These are phyloP conservation scores for Entonaema liquescens DNA, from an alignment of 495 filamentous ascomycete genomes.

Conservation along the genomic window DNA sequence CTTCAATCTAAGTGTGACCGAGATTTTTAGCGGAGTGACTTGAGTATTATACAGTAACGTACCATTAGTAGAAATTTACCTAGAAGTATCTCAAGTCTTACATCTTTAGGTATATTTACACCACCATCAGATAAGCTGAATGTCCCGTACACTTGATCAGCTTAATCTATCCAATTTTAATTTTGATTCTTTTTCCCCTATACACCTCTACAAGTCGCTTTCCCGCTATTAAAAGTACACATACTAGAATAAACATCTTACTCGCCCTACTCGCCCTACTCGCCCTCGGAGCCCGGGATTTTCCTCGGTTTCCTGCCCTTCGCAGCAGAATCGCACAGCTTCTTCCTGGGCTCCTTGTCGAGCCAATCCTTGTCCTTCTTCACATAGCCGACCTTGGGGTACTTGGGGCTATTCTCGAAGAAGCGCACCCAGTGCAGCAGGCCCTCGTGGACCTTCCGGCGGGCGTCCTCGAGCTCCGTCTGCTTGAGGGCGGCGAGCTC, in stretches of 20 bases:
- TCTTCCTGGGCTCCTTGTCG: conserved; percentile 51
- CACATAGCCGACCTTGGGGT: conserved; percentile 76
- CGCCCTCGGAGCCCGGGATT: conserved; percentile 45
- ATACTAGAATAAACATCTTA: background rate
- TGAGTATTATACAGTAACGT: background rate
- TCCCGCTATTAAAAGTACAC: conserved; percentile 5
- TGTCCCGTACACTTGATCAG: no score
- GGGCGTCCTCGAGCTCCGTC: conserved; percentile 61
- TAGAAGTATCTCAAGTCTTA: no score
- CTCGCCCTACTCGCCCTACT: no score
- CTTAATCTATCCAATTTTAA: background rate
- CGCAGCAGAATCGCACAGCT: conserved; percentile 57
- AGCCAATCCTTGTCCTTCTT: conserved; percentile 58
- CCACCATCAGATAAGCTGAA: no score
- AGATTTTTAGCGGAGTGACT: background rate
- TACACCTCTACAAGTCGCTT: background rate
- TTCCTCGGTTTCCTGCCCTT: conserved; percentile 53
- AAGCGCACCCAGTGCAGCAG: conserved; percentile 75
- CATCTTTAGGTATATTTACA: no score
- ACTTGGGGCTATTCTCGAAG: conserved; percentile 79
- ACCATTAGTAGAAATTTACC: no score
- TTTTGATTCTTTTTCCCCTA: background rate
- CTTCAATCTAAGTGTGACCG: background rate
- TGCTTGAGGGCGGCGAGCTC: conserved; percentile 66
- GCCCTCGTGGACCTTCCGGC: conserved; percentile 62